Evolutionary conservation across 495 filamentous ascomycete species (phyloP).

Genomic region (Penicillium daleae): DNA sequence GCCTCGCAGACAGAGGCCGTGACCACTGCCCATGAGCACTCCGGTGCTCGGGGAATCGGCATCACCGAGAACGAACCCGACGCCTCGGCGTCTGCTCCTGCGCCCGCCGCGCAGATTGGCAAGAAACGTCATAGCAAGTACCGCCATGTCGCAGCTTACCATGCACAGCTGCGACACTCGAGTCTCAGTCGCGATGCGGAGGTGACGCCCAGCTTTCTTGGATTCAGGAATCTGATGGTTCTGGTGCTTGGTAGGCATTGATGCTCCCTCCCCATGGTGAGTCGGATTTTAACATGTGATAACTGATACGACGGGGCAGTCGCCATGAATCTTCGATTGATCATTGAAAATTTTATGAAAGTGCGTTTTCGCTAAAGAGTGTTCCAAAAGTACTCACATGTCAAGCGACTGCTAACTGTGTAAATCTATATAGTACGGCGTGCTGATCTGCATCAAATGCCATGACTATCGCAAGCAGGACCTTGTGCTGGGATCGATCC

Average conservation of each 20-base stretch:
- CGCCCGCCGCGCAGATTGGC: constrained; percentile 10
- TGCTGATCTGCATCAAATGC: constrained; percentile 88
- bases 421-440: constrained; percentile 74
- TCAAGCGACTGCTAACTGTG: constrained; percentile 10
- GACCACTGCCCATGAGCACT: constrained; percentile 19
- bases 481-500: constrained; percentile 68
- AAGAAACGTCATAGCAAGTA: constrained; percentile 61
- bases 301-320: constrained; percentile 53
- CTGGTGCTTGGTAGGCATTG: constrained; percentile 73
- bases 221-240: constrained; percentile 95
- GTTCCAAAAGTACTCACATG: neutral
- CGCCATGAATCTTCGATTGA: constrained; percentile 87
- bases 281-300: neutral
- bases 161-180: constrained; percentile 70
- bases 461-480: constrained; percentile 86
- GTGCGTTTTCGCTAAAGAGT: constrained; percentile 42
- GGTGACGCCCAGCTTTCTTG: constrained; percentile 78
- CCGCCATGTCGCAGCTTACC: constrained; percentile 84
- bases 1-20: constrained; percentile 23
- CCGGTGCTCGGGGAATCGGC: constrained; percentile 13
- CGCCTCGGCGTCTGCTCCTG: constrained; percentile 9
- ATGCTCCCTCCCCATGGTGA: neutral
- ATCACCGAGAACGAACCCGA: constrained; percentile 9
- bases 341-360: constrained; percentile 98
- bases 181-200: constrained; percentile 83